Evolutionary conservation across 2,329 filamentous ascomycete genomes (phyloP), one percentile per base, ranked within the genome.

Genomic region (Bipolaris sorokiniana): DNA sequence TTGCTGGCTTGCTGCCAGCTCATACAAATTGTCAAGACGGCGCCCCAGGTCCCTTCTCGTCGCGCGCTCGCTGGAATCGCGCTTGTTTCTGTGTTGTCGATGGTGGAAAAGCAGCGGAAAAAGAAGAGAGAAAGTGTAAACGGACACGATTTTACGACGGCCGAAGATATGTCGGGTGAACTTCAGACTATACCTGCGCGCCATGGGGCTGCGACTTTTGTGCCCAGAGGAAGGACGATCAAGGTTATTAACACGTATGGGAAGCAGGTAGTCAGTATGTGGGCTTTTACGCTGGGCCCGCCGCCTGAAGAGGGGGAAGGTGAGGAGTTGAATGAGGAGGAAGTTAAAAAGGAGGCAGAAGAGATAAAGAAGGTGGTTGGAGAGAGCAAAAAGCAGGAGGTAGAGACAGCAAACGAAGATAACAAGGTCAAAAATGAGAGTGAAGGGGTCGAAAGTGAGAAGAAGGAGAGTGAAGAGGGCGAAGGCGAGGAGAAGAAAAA

Each of bases 161-260:
- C 62, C 4, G 62, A 69, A 62, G 70, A 75, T 22, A 78, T 78
- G 76, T 76, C 75, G 1, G 75, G 73, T 33, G 72, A 77, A 52
- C 63, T 77, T 3, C 80, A 82, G 56, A 78, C 76, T 1, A 81
- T 83, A 51, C 80, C 79, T 10, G 81, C 81, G 18, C 75, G 80
- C 49, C 80, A 82, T 72, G 80, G 80, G 60, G 79, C 79, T 7
- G 81, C 81, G 10, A 82, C 81, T 1, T 82, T 81, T 55, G 80
- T 83, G 54, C 80, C 81, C 4, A 73, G 77, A 20, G 80, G 80
- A 18, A 74, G 79, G 53, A 77, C 75, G 2, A 81, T 83, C 69
- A 82, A 82, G 66, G 79, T 83, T 40, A 76, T 82, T 54, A 82
- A 82, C 54, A 81, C 79, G 0, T 81, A 80, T 56, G 81, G 80